Conservation (phyloP, 2,329 filamentous ascomycete genomes). For the Sodiomyces alkalinus region DNA sequence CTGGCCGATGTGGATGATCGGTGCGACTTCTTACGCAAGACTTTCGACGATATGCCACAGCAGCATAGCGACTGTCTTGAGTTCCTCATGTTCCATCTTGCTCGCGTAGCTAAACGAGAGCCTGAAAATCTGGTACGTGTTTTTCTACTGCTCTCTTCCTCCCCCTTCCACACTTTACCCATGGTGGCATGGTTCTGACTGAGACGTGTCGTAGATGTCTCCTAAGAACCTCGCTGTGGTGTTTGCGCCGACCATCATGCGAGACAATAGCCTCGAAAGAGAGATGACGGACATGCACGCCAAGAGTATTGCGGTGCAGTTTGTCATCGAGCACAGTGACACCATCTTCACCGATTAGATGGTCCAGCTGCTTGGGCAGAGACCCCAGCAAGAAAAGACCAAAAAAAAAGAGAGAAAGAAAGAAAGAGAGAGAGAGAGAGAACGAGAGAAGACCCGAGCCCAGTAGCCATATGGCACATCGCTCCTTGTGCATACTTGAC, state of each 20-base stretch:
- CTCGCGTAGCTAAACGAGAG: conserved; percentile 69
- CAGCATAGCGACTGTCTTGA: conserved; percentile 82
- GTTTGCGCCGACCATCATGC: conserved; percentile 95
- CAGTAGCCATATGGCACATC: too few relatives aligned
- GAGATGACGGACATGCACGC: conserved; percentile 94
- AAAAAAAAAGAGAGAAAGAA: too few relatives aligned
- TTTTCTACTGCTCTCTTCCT: neutral
- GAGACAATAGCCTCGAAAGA: conserved; percentile 72
- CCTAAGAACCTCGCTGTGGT: conserved; percentile 92
- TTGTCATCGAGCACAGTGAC: conserved; percentile 79
- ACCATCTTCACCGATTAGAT: conserved; percentile 53
- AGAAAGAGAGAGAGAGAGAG: too few relatives aligned
- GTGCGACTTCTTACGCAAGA: conserved; percentile 54
- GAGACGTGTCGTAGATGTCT: conserved; percentile 53
- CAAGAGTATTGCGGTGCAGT: conserved; percentile 86
- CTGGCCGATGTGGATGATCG: too few relatives aligned
- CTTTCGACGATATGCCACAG: conserved; percentile 64
- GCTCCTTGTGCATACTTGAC: neutral
- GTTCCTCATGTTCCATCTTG: conserved; percentile 87
- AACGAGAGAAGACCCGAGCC: too few relatives aligned
- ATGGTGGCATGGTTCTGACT: conserved; percentile 10
- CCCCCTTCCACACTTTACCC: too few relatives aligned
- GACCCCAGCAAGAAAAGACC: too few relatives aligned
- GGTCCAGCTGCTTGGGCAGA: too few relatives aligned
- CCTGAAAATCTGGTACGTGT: conserved; percentile 63